Evolutionary conservation across 495 filamentous ascomycete genomes (phyloP).

Genomic region (Neurospora sp.): DNA sequence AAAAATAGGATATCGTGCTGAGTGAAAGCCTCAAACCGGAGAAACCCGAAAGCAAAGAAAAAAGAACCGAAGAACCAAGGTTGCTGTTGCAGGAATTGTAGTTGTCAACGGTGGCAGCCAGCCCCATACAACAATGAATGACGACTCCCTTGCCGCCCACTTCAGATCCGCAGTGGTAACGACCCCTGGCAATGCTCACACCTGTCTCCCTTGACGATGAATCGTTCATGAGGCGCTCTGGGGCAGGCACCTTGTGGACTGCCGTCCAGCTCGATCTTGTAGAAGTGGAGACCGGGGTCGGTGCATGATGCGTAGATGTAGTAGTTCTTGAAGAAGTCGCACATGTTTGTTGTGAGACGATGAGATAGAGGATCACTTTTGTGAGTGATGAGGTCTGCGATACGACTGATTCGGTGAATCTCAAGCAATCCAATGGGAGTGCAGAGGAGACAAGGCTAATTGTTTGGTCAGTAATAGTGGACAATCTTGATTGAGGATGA

Average conservation of each 20-base stretch:
- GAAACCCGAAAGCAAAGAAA: not conserved
- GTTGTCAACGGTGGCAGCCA: not conserved
- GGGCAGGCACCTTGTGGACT: constrained; percentile 48
- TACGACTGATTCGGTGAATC: not conserved
- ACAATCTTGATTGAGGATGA: not conserved
- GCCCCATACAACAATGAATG: not conserved
- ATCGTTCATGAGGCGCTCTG: constrained; percentile 65
- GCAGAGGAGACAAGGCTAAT: not conserved
- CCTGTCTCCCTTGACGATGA: constrained; percentile 39
- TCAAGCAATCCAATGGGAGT: not conserved
- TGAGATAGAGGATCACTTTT: no score
- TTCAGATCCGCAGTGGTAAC: not conserved
- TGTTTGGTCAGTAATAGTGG: not conserved
- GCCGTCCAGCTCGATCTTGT: constrained; percentile 55
- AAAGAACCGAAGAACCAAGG: not conserved
- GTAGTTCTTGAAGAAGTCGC: constrained; percentile 67
- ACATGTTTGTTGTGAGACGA: constrained; percentile 42
- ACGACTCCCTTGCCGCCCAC: constrained; percentile 2
- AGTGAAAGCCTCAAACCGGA: not conserved
- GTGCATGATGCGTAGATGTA: constrained; percentile 65
- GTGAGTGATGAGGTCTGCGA: not conserved
- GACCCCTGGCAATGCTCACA: not conserved
- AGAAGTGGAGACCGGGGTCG: constrained; percentile 58
- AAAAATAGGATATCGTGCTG: not conserved
- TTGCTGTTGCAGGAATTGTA: not conserved